Base-by-base conservation (phyloP, 306 rosid species). In the Malus asiatica region DNA sequence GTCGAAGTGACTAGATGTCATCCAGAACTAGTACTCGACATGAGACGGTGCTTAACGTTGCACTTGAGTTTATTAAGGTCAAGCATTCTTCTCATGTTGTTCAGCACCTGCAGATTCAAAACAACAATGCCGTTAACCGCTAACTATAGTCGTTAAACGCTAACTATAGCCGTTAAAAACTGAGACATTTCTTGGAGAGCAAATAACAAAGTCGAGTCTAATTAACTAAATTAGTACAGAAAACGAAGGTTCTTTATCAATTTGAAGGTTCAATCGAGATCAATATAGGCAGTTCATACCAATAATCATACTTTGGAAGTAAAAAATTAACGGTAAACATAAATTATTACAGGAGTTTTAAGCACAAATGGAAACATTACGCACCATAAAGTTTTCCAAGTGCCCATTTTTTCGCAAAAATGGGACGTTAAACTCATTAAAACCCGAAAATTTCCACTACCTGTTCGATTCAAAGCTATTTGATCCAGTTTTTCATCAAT, bases 81-180 rank as follows among this genome's bases (percentile, higher is more conserved):
- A 76, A 91, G 87, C 52, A 86, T 89, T 83, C 83, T 88, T 80
- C 75, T 89, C 87, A 95, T 90, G 85, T 92, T 95, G 61, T 87
- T 89, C 78, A 95, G 89, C 82, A 95, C 97, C 99, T 92, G 85
- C 79, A 78, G 23, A 75, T 61, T 46, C 78, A 82, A 79, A 67
- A 84, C 71, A 77, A 61, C 8, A 29, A 45, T 52, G 71, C 51
- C 71, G 25, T 68, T 76, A 77, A 74, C 45, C 27, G 45, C 80
- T 20, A 68, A 40, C 70, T 35, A 72, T 14, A 30, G 14, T 61
- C 11, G 2, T 16, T 1, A 13, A 30, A 61, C 27, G 45, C 80
- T 20, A 68, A 40, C 70, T 35, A 72, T 14, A 30, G 10, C 68
- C 11, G 2, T 16, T 1, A 13, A 30, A 61, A n/a, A 6, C 9